These are phyloP conservation scores for Lecanicillium sp. DNA, from an alignment of 2,329 filamentous ascomycete species.

Conservation along the genomic window DNA sequence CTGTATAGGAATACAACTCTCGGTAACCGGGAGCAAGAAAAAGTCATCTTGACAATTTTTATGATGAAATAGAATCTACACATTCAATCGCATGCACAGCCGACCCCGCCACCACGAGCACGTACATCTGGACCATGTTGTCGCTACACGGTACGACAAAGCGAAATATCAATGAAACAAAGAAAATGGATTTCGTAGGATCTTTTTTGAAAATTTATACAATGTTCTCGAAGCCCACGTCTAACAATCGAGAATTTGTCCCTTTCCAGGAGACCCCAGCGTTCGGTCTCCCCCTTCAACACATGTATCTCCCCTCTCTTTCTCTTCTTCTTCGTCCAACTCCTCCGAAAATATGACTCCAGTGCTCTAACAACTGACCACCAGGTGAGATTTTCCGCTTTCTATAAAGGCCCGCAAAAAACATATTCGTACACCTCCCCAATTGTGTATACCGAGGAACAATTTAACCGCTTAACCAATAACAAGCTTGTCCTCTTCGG, in stretches of 20 bases:
- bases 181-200: constrained; percentile 6
- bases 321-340: background rate
- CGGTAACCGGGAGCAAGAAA: too few species aligned
- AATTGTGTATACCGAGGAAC: constrained; percentile 2
- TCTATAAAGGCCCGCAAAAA: background rate
- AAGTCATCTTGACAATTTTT: too few species aligned
- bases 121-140: too few species aligned
- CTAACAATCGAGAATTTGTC: constrained; percentile 5
- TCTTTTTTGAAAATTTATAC: constrained; percentile 10
- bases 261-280: background rate
- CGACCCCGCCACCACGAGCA: too few species aligned
- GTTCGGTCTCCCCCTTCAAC: background rate
- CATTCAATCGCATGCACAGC: too few species aligned
- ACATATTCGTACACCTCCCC: constrained; percentile 8
- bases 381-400: background rate
- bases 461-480: constrained; percentile 69
- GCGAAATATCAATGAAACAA: background rate
- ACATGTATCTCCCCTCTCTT: background rate
- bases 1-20: too few species aligned
- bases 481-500: constrained; percentile 77
- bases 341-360: constrained; percentile 4
- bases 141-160: too few species aligned
- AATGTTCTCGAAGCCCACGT: constrained; percentile 10
- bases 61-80: too few species aligned
- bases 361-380: constrained; percentile 1